Conservation (phyloP, 352 stramenopile genomes). For the Phytophthora sp. region DNA sequence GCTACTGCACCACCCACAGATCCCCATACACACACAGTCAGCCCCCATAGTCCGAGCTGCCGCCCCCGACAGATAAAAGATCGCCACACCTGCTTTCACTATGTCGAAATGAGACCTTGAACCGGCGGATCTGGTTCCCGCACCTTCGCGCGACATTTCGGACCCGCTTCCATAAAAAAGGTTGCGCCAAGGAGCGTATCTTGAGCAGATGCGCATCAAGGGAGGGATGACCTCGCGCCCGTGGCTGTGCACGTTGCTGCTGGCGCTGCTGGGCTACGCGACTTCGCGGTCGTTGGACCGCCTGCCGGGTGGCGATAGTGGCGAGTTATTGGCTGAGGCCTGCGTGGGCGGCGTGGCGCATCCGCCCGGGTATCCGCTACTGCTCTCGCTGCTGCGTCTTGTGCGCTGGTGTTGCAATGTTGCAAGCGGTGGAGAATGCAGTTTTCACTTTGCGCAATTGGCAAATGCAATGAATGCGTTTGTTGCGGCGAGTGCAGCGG, state of each 20-base stretch:
- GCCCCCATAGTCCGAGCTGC: neutral
- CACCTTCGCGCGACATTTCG: constrained; percentile 5
- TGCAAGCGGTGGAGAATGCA: neutral
- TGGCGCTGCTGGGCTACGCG: constrained; percentile 29
- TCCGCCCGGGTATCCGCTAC: constrained; percentile 92
- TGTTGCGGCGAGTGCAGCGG: constrained; percentile 37
- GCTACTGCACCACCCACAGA: too few species aligned
- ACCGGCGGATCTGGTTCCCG: constrained; percentile 9
- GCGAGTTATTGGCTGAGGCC: constrained; percentile 92
- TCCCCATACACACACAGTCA: too few species aligned
- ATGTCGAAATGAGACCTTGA: constrained; percentile 18
- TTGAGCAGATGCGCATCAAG: constrained; percentile 19
- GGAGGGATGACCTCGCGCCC: constrained; percentile 13
- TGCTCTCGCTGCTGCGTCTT: constrained; percentile 70
- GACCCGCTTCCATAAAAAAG: neutral
- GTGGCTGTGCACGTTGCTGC: constrained; percentile 34
- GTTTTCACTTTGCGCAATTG: constrained; percentile 30
- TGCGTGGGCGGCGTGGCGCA: constrained; percentile 92
- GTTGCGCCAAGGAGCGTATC: constrained; percentile 12
- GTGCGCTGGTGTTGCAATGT: constrained; percentile 10
- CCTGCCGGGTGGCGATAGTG: constrained; percentile 85
- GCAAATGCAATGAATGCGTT: constrained; percentile 48
- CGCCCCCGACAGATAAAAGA: neutral
- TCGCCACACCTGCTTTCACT: neutral
- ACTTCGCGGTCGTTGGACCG: constrained; percentile 14